Evolutionary conservation across 2,329 filamentous ascomycete species (phyloP), one percentile per base, ranked within the genome.

Genomic region (Penicillium fuscoglaucum): DNA sequence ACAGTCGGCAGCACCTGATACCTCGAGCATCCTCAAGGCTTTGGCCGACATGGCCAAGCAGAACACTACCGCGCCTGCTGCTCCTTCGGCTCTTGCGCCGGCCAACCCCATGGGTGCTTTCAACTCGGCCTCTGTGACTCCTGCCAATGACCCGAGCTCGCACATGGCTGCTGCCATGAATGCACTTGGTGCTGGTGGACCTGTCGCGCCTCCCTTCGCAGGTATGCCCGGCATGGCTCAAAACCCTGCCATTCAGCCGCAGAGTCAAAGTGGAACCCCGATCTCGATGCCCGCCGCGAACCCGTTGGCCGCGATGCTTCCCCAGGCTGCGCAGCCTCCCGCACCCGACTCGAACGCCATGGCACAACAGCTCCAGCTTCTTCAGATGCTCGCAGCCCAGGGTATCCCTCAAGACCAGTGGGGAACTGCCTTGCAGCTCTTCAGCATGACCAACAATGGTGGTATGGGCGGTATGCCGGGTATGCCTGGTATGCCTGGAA

Each of bases 31-130:
- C 67, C 82, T 93, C 76, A 89, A 90, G 72, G 89, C 89, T 45
- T 83, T 95, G 62, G 89, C 90, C 63, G 90, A 90, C 70, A 89
- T 95, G 77, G 89, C 90, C 40, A 88, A 90, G 64, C 88, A 91
- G 74, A 91, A 87, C 72, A 84, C 84, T 60, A 76, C 82, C 39
- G 76, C 80, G 47, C 77, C 82, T 52, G 65, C 74, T 59, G 68
- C 74, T 26, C 68, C 77, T 24, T 64, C 70, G 29, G 68, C 73
- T 49, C 63, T 72, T 49, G 72, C 76, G 21, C 73, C 72, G 58
- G 64, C 72, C 70, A 80, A 77, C 69, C 72, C 77, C 64, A 75
- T 78, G 71, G 81, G 76, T 77, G 76, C 82, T 68, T 75, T 83
- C 76, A 79, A 74, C 73, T 70, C 77, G 63, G 78, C 80, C 59